Evolutionary conservation across 2,329 filamentous ascomycete genomes (phyloP).

Genomic region (Aureobasidium mangrovei): DNA sequence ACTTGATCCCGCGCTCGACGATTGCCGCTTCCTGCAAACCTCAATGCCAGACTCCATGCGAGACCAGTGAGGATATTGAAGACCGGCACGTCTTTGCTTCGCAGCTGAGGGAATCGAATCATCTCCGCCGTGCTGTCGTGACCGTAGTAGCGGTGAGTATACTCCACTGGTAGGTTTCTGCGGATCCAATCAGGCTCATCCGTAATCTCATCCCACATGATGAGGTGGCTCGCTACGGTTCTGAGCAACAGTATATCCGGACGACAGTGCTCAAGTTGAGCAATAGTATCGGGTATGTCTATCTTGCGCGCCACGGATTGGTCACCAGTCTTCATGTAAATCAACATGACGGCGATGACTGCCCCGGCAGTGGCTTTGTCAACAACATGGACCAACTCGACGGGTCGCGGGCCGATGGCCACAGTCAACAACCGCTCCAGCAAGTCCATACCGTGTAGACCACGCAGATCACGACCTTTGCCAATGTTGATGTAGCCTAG

Average conservation of each 20-base stretch:
- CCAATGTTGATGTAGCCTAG: slow-evolving; percentile 91
- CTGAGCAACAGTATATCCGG: slow-evolving; percentile 87
- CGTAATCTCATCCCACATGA: slow-evolving; percentile 78
- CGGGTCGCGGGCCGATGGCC: slow-evolving; percentile 80
- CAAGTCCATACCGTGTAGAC: slow-evolving; percentile 86
- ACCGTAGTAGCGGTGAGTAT: slow-evolving; percentile 28
- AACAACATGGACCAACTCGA: slow-evolving; percentile 83
- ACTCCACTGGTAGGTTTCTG: slow-evolving; percentile 59
- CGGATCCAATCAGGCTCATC: slow-evolving; percentile 63
- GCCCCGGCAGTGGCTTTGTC: slow-evolving; percentile 92
- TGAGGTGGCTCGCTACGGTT: slow-evolving; percentile 80
- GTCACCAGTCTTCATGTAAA: slow-evolving; percentile 97
- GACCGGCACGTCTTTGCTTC: slow-evolving; percentile 79
- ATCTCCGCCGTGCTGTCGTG: not conserved
- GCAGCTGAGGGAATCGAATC: slow-evolving; percentile 39
- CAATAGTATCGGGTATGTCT: slow-evolving; percentile 78
- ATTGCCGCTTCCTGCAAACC: slow-evolving; percentile 45
- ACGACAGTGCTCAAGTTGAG: slow-evolving; percentile 92
- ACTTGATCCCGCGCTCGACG: slow-evolving; percentile 68
- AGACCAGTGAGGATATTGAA: slow-evolving; percentile 87
- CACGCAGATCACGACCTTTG: slow-evolving; percentile 78
- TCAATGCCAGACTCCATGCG: slow-evolving; percentile 56
- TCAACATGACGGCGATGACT: slow-evolving; percentile 77
- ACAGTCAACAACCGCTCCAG: slow-evolving; percentile 79
- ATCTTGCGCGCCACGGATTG: slow-evolving; percentile 79